Evolutionary conservation across 352 stramenopile genomes (phyloP), one percentile per base, ranked within the genome.

Genomic region (Phytophthora agathidicida): DNA sequence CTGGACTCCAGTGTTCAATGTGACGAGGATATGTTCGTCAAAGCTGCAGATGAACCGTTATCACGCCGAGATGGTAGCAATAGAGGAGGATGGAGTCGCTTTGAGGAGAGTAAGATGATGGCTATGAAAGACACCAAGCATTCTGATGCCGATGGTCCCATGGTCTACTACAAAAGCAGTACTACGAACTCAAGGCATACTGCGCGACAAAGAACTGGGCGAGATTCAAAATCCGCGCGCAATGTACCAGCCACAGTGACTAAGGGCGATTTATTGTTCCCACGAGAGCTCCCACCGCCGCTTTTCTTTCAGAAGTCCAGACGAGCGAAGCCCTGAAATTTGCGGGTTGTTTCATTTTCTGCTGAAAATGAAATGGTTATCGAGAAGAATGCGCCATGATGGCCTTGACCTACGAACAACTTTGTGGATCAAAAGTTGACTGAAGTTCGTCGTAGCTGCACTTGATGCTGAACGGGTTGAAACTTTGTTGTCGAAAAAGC

Each of bases 371-470:
- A n/a, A n/a, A n/a, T n/a, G n/a, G n/a, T n/a, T n/a, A n/a, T n/a
- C n/a, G n/a, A n/a, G n/a, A n/a, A n/a, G n/a, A n/a, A n/a, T n/a
- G n/a, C n/a, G n/a, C n/a, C n/a, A n/a, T n/a, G n/a, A n/a, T n/a
- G n/a, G n/a, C n/a, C n/a, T n/a, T n/a, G n/a, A n/a, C n/a, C n/a
- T n/a, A n/a, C n/a, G n/a, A n/a, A n/a, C 61, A 19, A 76, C 70
- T 9, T 64, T 32, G 50, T 83, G 11, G 61, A 86, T 32, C 65
- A 66, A 3, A 86, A 90, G 55, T 38, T 87, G 16, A 75, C 88
- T 26, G 80, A 90, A 62, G 78, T 89, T 30, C 80, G 82, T n/a
- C n/a, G n/a, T n/a, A n/a, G n/a, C n/a, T n/a, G n/a, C n/a, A n/a
- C n/a, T n/a, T n/a, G n/a, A n/a, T n/a, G n/a, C n/a, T n/a, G n/a